Conservation (phyloP, 2,329 filamentous ascomycete genomes). For the Cercospora canescens region DNA sequence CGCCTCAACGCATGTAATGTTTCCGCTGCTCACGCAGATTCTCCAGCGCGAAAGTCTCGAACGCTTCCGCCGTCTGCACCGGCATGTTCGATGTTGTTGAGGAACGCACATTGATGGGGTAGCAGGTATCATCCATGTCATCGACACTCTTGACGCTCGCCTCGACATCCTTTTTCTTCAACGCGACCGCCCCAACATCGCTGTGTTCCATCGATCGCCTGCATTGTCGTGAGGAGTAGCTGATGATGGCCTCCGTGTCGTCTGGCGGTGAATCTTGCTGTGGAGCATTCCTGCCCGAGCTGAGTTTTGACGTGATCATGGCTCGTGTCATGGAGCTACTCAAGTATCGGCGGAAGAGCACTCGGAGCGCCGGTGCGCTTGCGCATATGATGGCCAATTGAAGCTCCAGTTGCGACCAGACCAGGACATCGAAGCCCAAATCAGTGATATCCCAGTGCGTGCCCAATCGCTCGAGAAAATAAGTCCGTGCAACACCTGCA, state of each 20-base stretch:
- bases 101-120: background rate
- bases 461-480: conserved; percentile 22
- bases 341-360: conserved; percentile 16
- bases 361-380: conserved; percentile 24
- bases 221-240: background rate
- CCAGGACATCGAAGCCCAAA: conserved; percentile 25
- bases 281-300: background rate
- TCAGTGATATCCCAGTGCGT: conserved; percentile 18
- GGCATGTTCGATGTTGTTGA: background rate
- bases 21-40: conserved; percentile 7
- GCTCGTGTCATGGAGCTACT: background rate
- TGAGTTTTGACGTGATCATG: background rate
- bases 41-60: conserved; percentile 10
- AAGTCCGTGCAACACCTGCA: conserved; percentile 26
- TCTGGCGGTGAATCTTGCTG: background rate
- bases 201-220: background rate
- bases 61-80: conserved; percentile 9
- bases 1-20: conserved; percentile 9
- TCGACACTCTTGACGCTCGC: background rate
- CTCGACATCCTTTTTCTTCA: background rate
- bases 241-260: conserved; percentile 1
- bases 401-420: conserved; percentile 23
- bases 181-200: background rate
- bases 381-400: conserved; percentile 28
- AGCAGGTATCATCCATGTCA: conserved; percentile 2